Percentiles rank a stretch among this genome's conserved stretches.
phyloP scores from a whole-genome alignment of 169 alveolate species.

The Babesia divergens region DNA sequence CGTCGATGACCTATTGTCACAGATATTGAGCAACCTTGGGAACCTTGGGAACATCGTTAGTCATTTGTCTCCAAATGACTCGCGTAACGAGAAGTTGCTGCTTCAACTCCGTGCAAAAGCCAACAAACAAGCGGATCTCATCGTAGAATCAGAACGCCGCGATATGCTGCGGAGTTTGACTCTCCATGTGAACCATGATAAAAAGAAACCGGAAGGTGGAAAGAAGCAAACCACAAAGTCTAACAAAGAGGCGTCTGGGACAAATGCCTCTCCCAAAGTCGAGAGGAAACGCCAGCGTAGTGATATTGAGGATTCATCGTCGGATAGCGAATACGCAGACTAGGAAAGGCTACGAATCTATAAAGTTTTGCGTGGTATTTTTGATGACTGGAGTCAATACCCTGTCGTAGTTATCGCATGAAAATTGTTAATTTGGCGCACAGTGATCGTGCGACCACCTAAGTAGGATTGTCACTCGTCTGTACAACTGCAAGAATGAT shows the following conservation, averaged over 20 bases:
- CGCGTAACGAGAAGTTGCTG: constrained; percentile 29
- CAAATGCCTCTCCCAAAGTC: too few species aligned
- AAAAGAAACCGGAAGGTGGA: not conserved
- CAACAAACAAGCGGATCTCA: not conserved
- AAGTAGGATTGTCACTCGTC: too few species aligned
- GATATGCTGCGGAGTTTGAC: constrained; percentile 10
- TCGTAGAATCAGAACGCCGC: not conserved
- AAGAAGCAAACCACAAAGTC: not conserved
- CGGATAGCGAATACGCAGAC: too few species aligned
- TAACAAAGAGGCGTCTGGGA: not conserved
- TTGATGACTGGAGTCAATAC: too few species aligned
- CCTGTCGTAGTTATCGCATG: too few species aligned
- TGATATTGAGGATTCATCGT: too few species aligned
- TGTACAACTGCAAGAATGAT: too few species aligned
- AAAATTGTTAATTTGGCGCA: too few species aligned
- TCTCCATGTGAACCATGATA: not conserved
- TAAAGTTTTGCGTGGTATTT: too few species aligned
- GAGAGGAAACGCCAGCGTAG: too few species aligned
- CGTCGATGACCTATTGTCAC: constrained; percentile 27
- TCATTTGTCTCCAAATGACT: constrained; percentile 38
- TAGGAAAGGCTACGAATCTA: too few species aligned
- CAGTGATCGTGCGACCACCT: too few species aligned
- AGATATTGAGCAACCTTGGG: constrained; percentile 30
- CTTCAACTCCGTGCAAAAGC: not conserved
- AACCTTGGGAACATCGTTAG: constrained; percentile 8